phyloP scores from a whole-genome alignment of 2,329 filamentous ascomycete genomes.

The Xylariaceae sp. region DNA sequence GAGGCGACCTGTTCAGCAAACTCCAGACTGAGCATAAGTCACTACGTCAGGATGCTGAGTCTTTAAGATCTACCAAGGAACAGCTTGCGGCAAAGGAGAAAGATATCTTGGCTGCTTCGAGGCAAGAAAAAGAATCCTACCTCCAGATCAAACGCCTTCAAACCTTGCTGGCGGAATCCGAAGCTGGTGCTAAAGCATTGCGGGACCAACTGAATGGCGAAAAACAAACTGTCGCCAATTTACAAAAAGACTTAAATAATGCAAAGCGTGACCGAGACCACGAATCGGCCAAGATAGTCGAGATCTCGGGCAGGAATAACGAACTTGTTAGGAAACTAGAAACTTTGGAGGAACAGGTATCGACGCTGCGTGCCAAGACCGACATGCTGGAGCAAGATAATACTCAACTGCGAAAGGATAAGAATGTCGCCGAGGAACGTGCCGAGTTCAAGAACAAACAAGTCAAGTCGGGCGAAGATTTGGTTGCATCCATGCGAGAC shows the following conservation, averaged over 20 bases:
- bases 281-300: conserved; percentile 73
- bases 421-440: conserved; percentile 68
- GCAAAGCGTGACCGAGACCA: conserved; percentile 74
- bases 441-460: conserved; percentile 80
- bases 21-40: conserved; percentile 80
- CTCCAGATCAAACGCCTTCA: conserved; percentile 68
- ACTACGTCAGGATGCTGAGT: conserved; percentile 70
- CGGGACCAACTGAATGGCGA: conserved; percentile 77
- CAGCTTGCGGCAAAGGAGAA: conserved; percentile 58
- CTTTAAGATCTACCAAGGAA: conserved; percentile 70
- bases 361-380: conserved; percentile 58
- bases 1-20: conserved; percentile 76
- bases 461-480: conserved; percentile 76
- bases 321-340: conserved; percentile 67
- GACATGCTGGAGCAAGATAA: conserved; percentile 71
- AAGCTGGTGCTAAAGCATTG: conserved; percentile 71
- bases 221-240: conserved; percentile 63
- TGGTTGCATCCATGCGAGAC: conserved; percentile 90
- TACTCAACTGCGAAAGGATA: conserved; percentile 64
- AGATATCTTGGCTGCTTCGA: conserved; percentile 73
- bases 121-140: conserved; percentile 75
- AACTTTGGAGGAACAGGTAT: conserved; percentile 68
- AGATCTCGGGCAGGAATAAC: conserved; percentile 69
- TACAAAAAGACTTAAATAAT: conserved; percentile 75
- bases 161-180: conserved; percentile 67